A percentile compares a stretch with the other conserved stretches of the same genome.
Conservation (phyloP, 2,329 filamentous ascomycete genomes). For the Aplosporella prunicola region DNA sequence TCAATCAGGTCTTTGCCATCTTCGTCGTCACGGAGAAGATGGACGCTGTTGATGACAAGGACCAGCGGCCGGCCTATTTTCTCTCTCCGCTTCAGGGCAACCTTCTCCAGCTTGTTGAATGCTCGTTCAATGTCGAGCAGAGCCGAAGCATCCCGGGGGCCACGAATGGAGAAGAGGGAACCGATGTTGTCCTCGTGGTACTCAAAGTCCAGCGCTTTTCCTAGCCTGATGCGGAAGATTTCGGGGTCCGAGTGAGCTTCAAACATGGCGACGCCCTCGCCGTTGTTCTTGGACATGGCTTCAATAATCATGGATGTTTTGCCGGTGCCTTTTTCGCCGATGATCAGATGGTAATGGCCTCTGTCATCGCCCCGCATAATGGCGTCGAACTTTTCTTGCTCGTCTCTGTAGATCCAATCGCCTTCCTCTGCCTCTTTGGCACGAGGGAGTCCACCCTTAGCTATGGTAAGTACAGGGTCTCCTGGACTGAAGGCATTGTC, state of each 20-base stretch:
- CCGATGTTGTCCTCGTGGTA: conserved; percentile 98
- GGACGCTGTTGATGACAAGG: conserved; percentile 90
- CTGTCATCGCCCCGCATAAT: conserved; percentile 64
- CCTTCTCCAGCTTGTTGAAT: conserved; percentile 96
- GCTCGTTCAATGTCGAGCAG: conserved; percentile 92
- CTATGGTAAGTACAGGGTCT: conserved; percentile 74
- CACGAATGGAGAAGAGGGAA: conserved; percentile 86
- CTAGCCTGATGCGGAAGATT: conserved; percentile 85
- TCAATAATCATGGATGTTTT: conserved; percentile 96
- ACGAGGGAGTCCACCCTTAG: conserved; percentile 20
- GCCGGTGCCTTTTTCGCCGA: conserved; percentile 92
- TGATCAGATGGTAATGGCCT: conserved; percentile 83
- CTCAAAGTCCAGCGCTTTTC: conserved; percentile 91
- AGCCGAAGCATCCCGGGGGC: conserved; percentile 83
- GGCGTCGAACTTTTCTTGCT: conserved; percentile 71
- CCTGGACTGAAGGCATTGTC: conserved; percentile 83
- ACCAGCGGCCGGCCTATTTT: conserved; percentile 61
- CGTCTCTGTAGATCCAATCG: conserved; percentile 74
- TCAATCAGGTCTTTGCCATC: conserved; percentile 91
- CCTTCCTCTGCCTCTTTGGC: conserved; percentile 38
- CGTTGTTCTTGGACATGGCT: conserved; percentile 86
- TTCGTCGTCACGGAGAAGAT: conserved; percentile 82
- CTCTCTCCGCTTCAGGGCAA: conserved; percentile 63
- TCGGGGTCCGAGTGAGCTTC: conserved; percentile 93
- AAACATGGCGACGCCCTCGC: conserved; percentile 86